phyloP scores from a whole-genome alignment of 139 green algal genomes.

The Chlorella sp. region DNA sequence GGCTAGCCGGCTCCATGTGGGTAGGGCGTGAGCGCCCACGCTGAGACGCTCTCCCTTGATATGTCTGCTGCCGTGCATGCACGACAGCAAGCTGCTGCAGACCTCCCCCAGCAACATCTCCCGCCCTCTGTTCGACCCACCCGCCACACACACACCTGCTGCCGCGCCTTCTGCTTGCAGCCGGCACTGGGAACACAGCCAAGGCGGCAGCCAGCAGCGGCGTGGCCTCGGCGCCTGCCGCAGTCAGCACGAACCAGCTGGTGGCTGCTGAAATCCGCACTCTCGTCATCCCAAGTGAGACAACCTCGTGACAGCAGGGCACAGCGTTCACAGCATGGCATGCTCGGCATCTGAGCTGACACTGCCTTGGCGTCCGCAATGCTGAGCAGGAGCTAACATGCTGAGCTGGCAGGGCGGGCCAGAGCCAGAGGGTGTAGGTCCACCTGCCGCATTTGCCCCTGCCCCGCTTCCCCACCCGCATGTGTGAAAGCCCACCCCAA shows the following conservation, averaged over 20 bases:
- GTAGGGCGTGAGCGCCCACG: too few species aligned
- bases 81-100: background rate
- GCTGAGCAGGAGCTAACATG: background rate
- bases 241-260: background rate
- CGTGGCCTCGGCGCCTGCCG: background rate
- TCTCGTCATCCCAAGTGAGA: conserved; percentile 14
- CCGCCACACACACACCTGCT: background rate
- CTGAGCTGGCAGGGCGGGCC: background rate
- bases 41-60: too few species aligned
- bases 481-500: too few species aligned
- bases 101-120: background rate
- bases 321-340: background rate
- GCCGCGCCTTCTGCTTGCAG: background rate
- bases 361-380: background rate
- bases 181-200: background rate
- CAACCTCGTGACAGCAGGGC: too few species aligned
- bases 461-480: too few species aligned
- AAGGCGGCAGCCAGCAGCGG: background rate
- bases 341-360: background rate
- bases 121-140: background rate
- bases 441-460: too few species aligned
- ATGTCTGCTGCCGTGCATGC: background rate
- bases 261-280: background rate
- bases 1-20: too few species aligned
- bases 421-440: too few species aligned